A percentile compares a stretch with the other conserved stretches of the same genome.
Evolutionary conservation across 2,329 filamentous ascomycete genomes (phyloP).

Genomic region (Penicillium brevicompactum): DNA sequence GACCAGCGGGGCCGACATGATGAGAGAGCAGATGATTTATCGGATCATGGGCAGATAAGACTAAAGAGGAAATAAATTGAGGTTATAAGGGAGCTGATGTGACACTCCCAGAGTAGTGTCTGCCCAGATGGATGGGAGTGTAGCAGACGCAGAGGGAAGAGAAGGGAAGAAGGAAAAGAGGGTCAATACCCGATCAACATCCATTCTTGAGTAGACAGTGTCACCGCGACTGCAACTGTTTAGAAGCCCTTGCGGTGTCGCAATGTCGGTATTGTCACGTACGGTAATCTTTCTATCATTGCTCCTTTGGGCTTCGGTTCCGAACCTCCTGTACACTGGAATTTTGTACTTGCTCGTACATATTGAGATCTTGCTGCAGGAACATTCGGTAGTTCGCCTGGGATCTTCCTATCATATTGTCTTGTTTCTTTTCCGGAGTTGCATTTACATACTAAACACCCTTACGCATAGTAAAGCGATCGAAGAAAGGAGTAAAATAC

Average conservation of each 20-base stretch:
- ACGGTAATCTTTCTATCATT: constrained; percentile 10
- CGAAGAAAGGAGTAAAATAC: too few species aligned
- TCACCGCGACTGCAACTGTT: constrained; percentile 25
- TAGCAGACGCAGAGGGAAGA: constrained; percentile 13
- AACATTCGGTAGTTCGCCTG: too few species aligned
- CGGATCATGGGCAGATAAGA: constrained; percentile 18
- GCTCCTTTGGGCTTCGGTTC: too few species aligned
- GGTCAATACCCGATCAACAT: constrained; percentile 24
- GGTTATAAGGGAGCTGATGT: constrained; percentile 19
- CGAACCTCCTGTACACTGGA: background rate
- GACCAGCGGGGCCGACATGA: constrained; percentile 39
- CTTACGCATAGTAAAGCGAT: too few species aligned
- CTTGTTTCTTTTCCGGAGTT: too few species aligned
- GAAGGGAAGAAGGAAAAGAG: constrained; percentile 2
- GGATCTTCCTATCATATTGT: too few species aligned
- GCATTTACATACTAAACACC: too few species aligned
- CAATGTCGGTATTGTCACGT: constrained; percentile 19
- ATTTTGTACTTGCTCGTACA: too few species aligned
- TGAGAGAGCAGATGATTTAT: constrained; percentile 10
- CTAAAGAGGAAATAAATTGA: constrained; percentile 16
- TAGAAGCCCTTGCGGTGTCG: constrained; percentile 29
- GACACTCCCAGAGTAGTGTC: constrained; percentile 29
- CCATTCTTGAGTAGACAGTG: constrained; percentile 28
- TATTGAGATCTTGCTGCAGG: too few species aligned
- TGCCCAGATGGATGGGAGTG: constrained; percentile 9